Conservation (phyloP, 768 basidiomycete species). For the Pisolithus sp. region DNA sequence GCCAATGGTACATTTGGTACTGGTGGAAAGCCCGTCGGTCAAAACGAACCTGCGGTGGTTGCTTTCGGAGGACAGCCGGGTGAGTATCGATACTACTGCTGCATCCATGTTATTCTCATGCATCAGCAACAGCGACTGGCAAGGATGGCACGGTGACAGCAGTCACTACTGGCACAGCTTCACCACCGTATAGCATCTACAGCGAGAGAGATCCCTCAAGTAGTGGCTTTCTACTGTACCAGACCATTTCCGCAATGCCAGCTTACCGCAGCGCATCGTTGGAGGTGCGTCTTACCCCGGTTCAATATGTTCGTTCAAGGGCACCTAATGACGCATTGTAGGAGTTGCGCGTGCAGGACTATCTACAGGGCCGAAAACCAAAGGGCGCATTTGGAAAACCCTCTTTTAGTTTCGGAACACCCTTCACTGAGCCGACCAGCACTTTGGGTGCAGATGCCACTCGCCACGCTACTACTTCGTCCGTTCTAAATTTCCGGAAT, state of each 20-base stretch:
- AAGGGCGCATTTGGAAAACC: slow-evolving; percentile 55
- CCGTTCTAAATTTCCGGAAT: slow-evolving; percentile 33
- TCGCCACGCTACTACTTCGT: slow-evolving; percentile 22
- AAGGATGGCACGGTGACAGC: slow-evolving; percentile 38
- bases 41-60: slow-evolving; percentile 38
- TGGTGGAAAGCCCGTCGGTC: slow-evolving; percentile 53
- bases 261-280: slow-evolving; percentile 74
- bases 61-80: slow-evolving; percentile 36
- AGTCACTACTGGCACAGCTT: slow-evolving; percentile 63
- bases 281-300: slow-evolving; percentile 42
- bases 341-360: slow-evolving; percentile 77
- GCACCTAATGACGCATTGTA: slow-evolving; percentile 16
- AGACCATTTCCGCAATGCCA: slow-evolving; percentile 76
- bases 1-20: slow-evolving; percentile 36
- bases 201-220: slow-evolving; percentile 58
- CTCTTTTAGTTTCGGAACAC: slow-evolving; percentile 23
- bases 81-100: slow-evolving; percentile 4
- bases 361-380: slow-evolving; percentile 66
- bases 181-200: slow-evolving; percentile 53
- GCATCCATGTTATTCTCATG: slow-evolving; percentile 8
- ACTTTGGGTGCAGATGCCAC: no score
- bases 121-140: slow-evolving; percentile 20
- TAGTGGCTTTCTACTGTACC: slow-evolving; percentile 56
- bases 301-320: background rate
- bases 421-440: slow-evolving; percentile 8